A percentile compares a stretch with the other conserved stretches of the same genome.
These are phyloP conservation scores for Veloporphyrellus conicus DNA, from an alignment of 1,284 basidiomycete species.

Conservation along the genomic window DNA sequence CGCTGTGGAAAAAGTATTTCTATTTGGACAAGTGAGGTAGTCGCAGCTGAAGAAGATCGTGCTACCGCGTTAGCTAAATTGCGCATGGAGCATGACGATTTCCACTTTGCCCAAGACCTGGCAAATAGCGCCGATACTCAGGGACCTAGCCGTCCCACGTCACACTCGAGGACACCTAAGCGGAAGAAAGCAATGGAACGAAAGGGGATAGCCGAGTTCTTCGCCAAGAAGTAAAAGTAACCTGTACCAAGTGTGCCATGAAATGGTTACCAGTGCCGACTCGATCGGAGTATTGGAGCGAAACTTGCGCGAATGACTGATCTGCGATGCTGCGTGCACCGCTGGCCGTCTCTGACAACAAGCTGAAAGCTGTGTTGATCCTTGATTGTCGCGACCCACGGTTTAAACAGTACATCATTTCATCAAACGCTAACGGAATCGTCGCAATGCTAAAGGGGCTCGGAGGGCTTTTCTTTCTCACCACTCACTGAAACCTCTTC, in stretches of 20 bases:
- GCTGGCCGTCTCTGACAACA: background rate
- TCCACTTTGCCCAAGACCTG: slow-evolving; percentile 79
- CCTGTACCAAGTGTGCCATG: background rate
- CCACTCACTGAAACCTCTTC: slow-evolving; percentile 17
- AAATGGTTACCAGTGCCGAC: background rate
- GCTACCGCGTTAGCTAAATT: slow-evolving; percentile 44
- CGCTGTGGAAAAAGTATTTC: slow-evolving; percentile 50
- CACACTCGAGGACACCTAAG: slow-evolving; percentile 29
- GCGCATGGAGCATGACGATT: slow-evolving; percentile 78
- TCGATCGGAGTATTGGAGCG: too few species aligned
- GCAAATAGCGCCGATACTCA: slow-evolving; percentile 36
- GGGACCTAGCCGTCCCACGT: slow-evolving; percentile 5
- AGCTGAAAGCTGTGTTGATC: slow-evolving; percentile 4
- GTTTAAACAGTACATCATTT: slow-evolving; percentile 7
- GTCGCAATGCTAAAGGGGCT: background rate
- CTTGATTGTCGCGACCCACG: slow-evolving; percentile 16
- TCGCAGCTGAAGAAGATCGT: slow-evolving; percentile 24
- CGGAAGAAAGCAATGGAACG: slow-evolving; percentile 44
- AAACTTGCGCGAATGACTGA: background rate
- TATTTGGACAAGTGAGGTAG: slow-evolving; percentile 24
- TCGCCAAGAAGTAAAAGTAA: slow-evolving; percentile 39
- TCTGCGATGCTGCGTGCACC: background rate
- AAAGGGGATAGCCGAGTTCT: slow-evolving; percentile 76
- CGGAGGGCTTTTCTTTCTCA: slow-evolving; percentile 5
- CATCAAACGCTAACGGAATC: slow-evolving; percentile 4